These are phyloP conservation scores for Pseudocercospora cruenta DNA, from an alignment of 2,329 filamentous ascomycete genomes.

Conservation along the genomic window DNA sequence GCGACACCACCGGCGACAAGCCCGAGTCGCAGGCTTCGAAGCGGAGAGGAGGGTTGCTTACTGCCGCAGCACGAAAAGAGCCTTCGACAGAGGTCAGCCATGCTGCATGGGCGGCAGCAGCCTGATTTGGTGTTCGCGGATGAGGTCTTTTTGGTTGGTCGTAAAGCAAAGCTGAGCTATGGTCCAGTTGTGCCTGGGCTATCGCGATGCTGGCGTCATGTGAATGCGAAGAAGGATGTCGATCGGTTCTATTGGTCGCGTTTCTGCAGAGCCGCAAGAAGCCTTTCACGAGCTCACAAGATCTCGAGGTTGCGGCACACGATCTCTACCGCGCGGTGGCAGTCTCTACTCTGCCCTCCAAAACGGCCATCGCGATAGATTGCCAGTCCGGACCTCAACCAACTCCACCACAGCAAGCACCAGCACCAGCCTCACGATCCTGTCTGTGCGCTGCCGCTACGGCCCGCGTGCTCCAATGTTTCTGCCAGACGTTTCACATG, in stretches of 20 bases:
- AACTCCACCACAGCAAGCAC: background rate
- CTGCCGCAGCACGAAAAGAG: slow-evolving; percentile 41
- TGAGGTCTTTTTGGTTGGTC: slow-evolving; percentile 10
- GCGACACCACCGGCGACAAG: background rate
- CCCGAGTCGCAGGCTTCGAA: background rate
- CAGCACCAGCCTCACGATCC: background rate
- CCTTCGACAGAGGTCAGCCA: slow-evolving; percentile 38
- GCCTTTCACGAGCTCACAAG: background rate
- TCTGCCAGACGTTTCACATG: background rate
- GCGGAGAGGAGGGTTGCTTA: slow-evolving; percentile 22
- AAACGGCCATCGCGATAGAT: background rate
- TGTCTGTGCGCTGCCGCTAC: background rate
- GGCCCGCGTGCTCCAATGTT: background rate
- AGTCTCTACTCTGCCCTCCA: background rate
- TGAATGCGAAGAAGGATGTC: slow-evolving; percentile 10
- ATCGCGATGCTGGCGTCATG: slow-evolving; percentile 13
- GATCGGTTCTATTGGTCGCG: slow-evolving; percentile 3
- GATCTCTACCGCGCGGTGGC: background rate
- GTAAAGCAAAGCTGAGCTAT: background rate
- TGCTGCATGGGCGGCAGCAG: slow-evolving; percentile 27
- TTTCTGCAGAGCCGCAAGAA: background rate
- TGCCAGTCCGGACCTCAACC: background rate
- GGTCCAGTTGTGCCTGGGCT: background rate
- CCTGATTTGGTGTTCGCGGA: slow-evolving; percentile 3
- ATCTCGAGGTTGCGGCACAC: slow-evolving; percentile 3